phyloP scores from a whole-genome alignment of 2,329 filamentous ascomycete species.

The Ascochyta lentis region DNA sequence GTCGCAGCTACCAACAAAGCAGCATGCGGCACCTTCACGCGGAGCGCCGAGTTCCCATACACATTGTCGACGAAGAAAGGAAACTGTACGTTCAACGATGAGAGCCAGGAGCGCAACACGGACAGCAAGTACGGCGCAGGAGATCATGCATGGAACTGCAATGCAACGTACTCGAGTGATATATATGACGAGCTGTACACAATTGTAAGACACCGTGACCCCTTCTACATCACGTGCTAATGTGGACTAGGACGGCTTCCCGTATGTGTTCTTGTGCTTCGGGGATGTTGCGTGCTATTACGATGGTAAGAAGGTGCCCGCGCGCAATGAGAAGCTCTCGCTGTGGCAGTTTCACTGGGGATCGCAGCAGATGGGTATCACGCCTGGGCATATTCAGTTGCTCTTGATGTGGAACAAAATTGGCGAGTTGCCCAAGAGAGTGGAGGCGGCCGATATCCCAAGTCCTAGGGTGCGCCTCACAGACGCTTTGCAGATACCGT shows the following conservation, averaged over 20 bases:
- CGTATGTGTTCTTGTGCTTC: slow-evolving; percentile 42
- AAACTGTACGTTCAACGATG: slow-evolving; percentile 44
- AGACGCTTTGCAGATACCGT: slow-evolving; percentile 28
- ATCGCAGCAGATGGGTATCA: slow-evolving; percentile 42
- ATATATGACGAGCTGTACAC: slow-evolving; percentile 43
- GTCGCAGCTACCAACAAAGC: slow-evolving; percentile 14
- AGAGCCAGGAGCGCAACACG: slow-evolving; percentile 34
- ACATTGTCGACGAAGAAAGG: slow-evolving; percentile 35
- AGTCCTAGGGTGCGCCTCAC: slow-evolving; percentile 28
- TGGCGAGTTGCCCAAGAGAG: slow-evolving; percentile 30
- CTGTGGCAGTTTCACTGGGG: slow-evolving; percentile 46
- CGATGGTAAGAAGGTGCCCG: slow-evolving; percentile 37
- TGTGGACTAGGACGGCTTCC: slow-evolving; percentile 32
- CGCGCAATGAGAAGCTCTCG: slow-evolving; percentile 20
- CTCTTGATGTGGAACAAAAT: slow-evolving; percentile 42
- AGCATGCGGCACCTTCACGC: slow-evolving; percentile 36
- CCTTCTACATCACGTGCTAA: neutral
- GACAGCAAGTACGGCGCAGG: slow-evolving; percentile 37
- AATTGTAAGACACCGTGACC: slow-evolving; percentile 24
- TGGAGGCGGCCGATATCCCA: slow-evolving; percentile 17
- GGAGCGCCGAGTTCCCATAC: slow-evolving; percentile 32
- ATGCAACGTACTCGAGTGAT: slow-evolving; percentile 16
- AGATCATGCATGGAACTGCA: slow-evolving; percentile 41
- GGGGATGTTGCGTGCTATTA: slow-evolving; percentile 45
- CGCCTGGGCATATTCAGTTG: slow-evolving; percentile 40